These are phyloP conservation scores for Rhytidhysteron rufulum DNA, from an alignment of 2,329 filamentous ascomycete species.

Conservation along the genomic window DNA sequence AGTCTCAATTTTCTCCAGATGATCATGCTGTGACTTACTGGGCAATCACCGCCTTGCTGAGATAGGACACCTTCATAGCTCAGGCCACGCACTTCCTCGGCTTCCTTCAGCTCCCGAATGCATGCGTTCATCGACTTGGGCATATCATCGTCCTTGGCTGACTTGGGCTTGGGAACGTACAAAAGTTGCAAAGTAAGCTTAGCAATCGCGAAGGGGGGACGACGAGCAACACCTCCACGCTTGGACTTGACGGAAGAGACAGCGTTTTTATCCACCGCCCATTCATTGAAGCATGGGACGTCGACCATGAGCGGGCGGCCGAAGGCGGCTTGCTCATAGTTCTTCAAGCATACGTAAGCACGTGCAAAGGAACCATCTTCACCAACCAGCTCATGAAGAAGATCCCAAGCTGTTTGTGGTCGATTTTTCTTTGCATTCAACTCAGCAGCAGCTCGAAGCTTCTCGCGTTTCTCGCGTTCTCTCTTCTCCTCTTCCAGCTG, in stretches of 20 bases:
- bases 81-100: conserved; percentile 72
- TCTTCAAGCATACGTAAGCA: conserved; percentile 88
- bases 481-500: conserved; percentile 77
- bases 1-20: too few species aligned
- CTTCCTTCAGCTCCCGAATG: conserved; percentile 87
- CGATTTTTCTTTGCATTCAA: conserved; percentile 42
- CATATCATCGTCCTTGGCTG: conserved; percentile 88
- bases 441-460: too few species aligned
- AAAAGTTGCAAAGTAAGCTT: conserved; percentile 91
- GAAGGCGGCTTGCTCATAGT: conserved; percentile 84
- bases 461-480: conserved; percentile 51
- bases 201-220: conserved; percentile 93
- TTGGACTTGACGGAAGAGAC: conserved; percentile 94
- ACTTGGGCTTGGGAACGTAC: conserved; percentile 90
- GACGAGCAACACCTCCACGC: conserved; percentile 66
- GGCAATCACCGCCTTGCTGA: conserved; percentile 96
- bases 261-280: conserved; percentile 80
- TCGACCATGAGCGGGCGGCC: conserved; percentile 85
- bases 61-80: conserved; percentile 87
- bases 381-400: conserved; percentile 80
- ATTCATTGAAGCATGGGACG: conserved; percentile 96
- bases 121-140: conserved; percentile 99
- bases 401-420: conserved; percentile 75
- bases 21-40: conserved; percentile 76
- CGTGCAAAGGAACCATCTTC: conserved; percentile 92